Base-by-base conservation (phyloP, 805 yeast genomes). In the Saccharomycopsis microspora region DNA sequence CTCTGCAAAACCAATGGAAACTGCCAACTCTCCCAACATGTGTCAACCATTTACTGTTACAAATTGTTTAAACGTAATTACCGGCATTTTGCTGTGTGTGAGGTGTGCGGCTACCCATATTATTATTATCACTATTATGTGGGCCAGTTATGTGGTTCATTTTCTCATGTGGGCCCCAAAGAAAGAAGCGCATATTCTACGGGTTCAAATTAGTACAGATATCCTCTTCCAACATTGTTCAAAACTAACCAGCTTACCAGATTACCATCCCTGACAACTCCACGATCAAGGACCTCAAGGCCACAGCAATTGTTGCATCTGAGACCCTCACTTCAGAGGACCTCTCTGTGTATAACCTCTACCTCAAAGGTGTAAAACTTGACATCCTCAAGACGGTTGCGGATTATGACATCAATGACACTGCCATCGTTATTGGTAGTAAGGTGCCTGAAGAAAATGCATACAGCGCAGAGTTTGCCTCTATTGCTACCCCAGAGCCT, bases 241-340 rank as follows among this genome's bases (percentile, higher is more conserved):
- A 48, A 35, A 43, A 56, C 46, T 30, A 35, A 41, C 41, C 44
- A 49, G 56, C 69, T 8, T 72, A 67, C 58, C 56, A 68, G 30
- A 66, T 75, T 50, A 70, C 76, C n/a, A 62, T 75, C 32, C 74
- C 79, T 7, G 72, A 72, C 49, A 69, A 71, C 57, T 64, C 78
- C 44, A 69, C 79, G 1, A 78, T 74, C 37, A 73, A 67, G 37
- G 78, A 75, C 52, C 65, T 76, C 53, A 67, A 69, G 46, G 63
- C 64, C 41, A 67, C 75, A 5, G 72, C 76, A 27, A 62, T 67
- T 44, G 72, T 69, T 30, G 69, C 71, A 3, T 57, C 67, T 33
- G 65, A 65, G 5, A 40, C 57, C 5, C 44, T 47, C n/a, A 45
- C 42, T 35, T 42, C 51, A 4, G 33, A 39, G 28, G 39, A 45